These are phyloP conservation scores for Fraxinus excelsior DNA, from an alignment of 257 asterid species.

Conservation along the genomic window DNA sequence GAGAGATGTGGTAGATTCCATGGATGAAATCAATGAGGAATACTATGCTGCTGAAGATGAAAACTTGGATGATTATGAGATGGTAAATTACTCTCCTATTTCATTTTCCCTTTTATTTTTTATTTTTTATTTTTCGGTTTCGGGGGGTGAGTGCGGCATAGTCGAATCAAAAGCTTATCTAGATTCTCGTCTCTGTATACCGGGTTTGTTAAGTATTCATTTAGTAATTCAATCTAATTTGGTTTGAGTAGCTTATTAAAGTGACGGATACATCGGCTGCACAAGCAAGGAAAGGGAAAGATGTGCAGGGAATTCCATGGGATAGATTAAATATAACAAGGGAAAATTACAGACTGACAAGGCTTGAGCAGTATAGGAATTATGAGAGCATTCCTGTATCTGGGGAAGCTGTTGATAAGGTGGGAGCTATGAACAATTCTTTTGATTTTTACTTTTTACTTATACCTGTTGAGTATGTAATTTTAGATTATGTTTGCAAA, in stretches of 20 bases:
- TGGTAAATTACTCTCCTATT: slow-evolving; percentile 41
- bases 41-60: slow-evolving; percentile 44
- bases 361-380: slow-evolving; percentile 71
- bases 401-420: slow-evolving; percentile 64
- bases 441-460: neutral
- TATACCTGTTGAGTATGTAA: neutral
- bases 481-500: neutral
- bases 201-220: slow-evolving; percentile 1
- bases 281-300: slow-evolving; percentile 84
- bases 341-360: slow-evolving; percentile 58
- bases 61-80: slow-evolving; percentile 59
- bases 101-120: neutral
- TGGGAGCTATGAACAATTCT: slow-evolving; percentile 23
- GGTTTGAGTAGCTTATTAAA: slow-evolving; percentile 50
- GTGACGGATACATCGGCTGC: slow-evolving; percentile 78
- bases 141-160: neutral
- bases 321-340: slow-evolving; percentile 57
- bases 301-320: slow-evolving; percentile 85
- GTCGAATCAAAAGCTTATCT: neutral
- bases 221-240: slow-evolving; percentile 11
- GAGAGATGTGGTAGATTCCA: slow-evolving; percentile 39
- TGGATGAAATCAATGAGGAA: slow-evolving; percentile 55
- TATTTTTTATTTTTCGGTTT: neutral
- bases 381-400: slow-evolving; percentile 62
- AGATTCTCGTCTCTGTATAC: neutral